Evolutionary conservation across 495 filamentous ascomycete species (phyloP), one percentile per base, ranked within the genome.

Genomic region (Aspergillus conjunctus): DNA sequence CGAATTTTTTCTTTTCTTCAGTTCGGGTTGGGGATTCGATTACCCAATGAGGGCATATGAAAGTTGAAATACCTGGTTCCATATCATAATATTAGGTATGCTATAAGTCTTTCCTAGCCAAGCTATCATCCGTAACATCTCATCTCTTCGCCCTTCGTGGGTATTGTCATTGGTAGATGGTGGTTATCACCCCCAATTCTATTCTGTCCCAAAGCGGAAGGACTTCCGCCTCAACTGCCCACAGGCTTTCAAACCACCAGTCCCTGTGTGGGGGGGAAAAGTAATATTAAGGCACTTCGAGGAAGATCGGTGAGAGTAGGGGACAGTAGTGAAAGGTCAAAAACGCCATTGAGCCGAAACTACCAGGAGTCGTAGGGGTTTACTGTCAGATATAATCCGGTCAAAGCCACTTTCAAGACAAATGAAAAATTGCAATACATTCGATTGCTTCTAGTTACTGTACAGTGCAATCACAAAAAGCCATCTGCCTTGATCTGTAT

Each of bases 371-470:
- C 26, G 26, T 15, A 21, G 44, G 18, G 44, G 0, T 20, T 48
- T 48, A 4, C 17, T 18, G 15, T 48, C 9, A 21, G 44, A 17
- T 11, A 18, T 21, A 48, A 11, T 48, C 10, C n/a, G 18, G 10
- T 21, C n/a, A 51, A 26, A 48, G 41, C 31, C 22, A 50, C 26
- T 20, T 26, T 34, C 30, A 17, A 60, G 58, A 71, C 63, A 68
- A 68, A 65, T 59, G 58, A 70, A 72, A n/a, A 67, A 63, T 45
- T 58, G 66, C 58, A 72, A 72, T 52, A 63, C 64, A 59, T 67
- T 77, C 64, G 68, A 79, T 77, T 79, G 76, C 76, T 73, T 79
- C 76, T 79, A 78, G 71, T 73, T 78, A 77, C 73, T 77, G 76
- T 79, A 79, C 77, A 79, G 61, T 59, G 64, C 66, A 72, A 69